Conservation (phyloP, 768 basidiomycete species). For the Collybiopsis confluens region DNA sequence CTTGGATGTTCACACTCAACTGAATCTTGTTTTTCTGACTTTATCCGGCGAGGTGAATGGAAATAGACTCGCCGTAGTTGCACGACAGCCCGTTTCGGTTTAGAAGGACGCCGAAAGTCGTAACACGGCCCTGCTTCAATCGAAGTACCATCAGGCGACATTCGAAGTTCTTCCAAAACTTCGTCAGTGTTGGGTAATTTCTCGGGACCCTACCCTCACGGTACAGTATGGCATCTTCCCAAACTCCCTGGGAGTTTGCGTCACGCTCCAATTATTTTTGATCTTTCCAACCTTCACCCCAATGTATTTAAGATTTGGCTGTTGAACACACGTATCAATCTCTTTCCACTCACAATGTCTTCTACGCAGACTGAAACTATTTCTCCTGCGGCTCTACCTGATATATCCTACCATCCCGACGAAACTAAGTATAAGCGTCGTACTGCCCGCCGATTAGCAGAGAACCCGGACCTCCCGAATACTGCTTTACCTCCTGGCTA, state of each 20-base stretch:
- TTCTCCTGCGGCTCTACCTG: conserved; percentile 26
- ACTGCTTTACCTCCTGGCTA: conserved; percentile 33
- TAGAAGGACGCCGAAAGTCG: too few relatives aligned
- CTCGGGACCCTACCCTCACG: not conserved
- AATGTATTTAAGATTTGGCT: not conserved
- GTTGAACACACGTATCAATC: not conserved
- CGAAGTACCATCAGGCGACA: too few relatives aligned
- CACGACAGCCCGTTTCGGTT: too few relatives aligned
- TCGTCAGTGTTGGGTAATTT: not conserved
- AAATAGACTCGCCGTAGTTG: too few relatives aligned
- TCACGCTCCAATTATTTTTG: not conserved
- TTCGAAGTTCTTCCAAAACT: not conserved
- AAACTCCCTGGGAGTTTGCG: not conserved
- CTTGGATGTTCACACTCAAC: too few relatives aligned
- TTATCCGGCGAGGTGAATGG: too few relatives aligned
- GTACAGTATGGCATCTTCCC: not conserved
- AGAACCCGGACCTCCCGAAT: conserved; percentile 30
- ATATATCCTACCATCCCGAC: conserved; percentile 41
- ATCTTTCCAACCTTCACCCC: too few relatives aligned
- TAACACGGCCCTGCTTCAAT: too few relatives aligned
- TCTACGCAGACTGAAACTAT: not conserved
- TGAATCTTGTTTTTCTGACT: too few relatives aligned
- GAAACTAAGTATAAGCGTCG: conserved; percentile 33
- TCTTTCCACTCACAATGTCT: not conserved
- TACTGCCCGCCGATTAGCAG: conserved; percentile 31